Percentiles rank a stretch among this genome's conserved stretches.
These are phyloP conservation scores for Metschnikowia corniflorae DNA, from an alignment of 805 yeast species.

Conservation along the genomic window DNA sequence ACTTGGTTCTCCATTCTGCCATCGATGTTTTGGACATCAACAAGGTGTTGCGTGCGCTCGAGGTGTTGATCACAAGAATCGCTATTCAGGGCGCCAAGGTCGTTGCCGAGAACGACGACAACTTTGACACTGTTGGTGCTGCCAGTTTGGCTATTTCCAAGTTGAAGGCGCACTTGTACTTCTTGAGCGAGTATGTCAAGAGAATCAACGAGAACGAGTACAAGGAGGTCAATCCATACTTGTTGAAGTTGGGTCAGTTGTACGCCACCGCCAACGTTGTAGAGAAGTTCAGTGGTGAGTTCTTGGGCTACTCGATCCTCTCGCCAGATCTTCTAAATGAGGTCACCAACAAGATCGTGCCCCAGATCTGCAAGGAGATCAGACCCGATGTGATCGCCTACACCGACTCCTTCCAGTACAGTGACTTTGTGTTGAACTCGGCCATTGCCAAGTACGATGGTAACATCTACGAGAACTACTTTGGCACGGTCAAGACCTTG, in stretches of 20 bases:
- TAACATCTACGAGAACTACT: constrained; percentile 21
- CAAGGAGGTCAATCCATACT: constrained; percentile 15
- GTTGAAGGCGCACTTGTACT: constrained; percentile 22
- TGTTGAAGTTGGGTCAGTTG: constrained; percentile 18
- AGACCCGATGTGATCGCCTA: constrained; percentile 18
- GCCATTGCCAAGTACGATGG: constrained; percentile 19
- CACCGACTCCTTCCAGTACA: constrained; percentile 21
- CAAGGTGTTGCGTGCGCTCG: constrained; percentile 17
- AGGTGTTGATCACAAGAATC: constrained; percentile 19
- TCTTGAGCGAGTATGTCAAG: constrained; percentile 14
- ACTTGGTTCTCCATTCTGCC: constrained; percentile 10
- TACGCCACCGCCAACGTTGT: constrained; percentile 18
- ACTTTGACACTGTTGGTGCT: constrained; percentile 20
- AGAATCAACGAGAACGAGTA: constrained; percentile 11
- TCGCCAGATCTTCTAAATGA: constrained; percentile 16
- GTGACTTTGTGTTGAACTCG: constrained; percentile 19
- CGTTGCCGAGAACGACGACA: constrained; percentile 16
- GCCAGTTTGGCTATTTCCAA: constrained; percentile 18
- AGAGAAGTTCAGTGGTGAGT: constrained; percentile 20
- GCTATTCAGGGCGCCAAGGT: constrained; percentile 18
- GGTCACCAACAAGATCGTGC: constrained; percentile 16
- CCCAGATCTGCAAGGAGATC: constrained; percentile 16
- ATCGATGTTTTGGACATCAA: constrained; percentile 13
- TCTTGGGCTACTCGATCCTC: constrained; percentile 16
- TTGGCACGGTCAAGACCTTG: constrained; percentile 17